phyloP scores from a whole-genome alignment of 75 land plant species.

The Cryptomeria japonica region DNA sequence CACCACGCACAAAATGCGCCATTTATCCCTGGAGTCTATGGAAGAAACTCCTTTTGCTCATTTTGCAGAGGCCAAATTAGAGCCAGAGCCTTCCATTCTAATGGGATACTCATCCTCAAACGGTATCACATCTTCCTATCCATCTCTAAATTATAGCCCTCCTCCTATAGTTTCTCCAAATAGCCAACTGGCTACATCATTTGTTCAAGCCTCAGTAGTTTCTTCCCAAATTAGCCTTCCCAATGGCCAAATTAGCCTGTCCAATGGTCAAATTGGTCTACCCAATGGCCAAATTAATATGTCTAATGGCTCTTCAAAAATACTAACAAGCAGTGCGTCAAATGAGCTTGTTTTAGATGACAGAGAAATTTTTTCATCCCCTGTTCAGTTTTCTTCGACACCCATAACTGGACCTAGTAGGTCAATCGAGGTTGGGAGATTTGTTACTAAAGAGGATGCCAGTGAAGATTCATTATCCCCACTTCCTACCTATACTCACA shows the following conservation, averaged over 20 bases:
- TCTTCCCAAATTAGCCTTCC: not conserved
- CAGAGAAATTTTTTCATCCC: not conserved
- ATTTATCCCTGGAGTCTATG: constrained; percentile 1
- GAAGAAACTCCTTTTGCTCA: not conserved
- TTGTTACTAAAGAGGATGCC: constrained; percentile 3
- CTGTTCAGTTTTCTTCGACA: not conserved
- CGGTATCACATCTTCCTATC: not conserved
- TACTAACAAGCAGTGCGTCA: not conserved
- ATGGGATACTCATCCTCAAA: constrained; percentile 7
- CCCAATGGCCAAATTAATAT: not conserved
- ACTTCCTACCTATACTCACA: constrained; percentile 10
- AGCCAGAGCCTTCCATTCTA: constrained; percentile 10
- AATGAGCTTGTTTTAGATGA: constrained; percentile 2
- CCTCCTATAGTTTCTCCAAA: constrained; percentile 9
- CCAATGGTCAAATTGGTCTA: not conserved
- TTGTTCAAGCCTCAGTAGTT: not conserved
- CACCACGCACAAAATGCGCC: not conserved
- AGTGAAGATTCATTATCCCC: constrained; percentile 8
- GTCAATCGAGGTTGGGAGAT: not conserved
- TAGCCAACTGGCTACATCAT: constrained; percentile 1
- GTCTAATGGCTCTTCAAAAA: not conserved
- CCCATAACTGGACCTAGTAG: not conserved
- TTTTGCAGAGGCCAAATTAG: not conserved
- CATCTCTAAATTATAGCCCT: not conserved
- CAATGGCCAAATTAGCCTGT: not conserved